phyloP scores from a whole-genome alignment of 2,329 filamentous ascomycete genomes.

The Gyromitra esculenta region DNA sequence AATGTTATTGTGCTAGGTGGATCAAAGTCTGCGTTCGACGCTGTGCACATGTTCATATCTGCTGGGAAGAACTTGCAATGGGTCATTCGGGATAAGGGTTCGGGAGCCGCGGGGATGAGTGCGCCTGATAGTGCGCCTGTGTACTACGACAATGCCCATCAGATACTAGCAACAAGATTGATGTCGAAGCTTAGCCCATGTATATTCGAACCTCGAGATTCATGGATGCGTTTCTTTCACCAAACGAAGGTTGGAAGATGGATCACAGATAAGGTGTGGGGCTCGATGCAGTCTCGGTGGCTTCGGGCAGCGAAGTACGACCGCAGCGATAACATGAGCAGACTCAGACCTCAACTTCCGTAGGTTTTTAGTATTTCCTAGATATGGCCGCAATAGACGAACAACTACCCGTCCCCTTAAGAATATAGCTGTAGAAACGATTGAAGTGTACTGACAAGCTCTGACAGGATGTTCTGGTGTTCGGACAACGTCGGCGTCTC shows the following conservation, averaged over 20 bases:
- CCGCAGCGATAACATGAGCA: conserved; percentile 40
- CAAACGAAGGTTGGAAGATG: conserved; percentile 48
- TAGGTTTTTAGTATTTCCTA: conserved; percentile 20
- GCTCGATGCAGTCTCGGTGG: conserved; percentile 47
- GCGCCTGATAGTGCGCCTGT: conserved; percentile 42
- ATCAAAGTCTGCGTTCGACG: conserved; percentile 73
- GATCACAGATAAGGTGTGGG: conserved; percentile 48
- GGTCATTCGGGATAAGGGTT: conserved; percentile 65
- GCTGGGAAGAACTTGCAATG: conserved; percentile 68
- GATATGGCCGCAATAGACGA: neutral
- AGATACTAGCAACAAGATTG: conserved; percentile 46
- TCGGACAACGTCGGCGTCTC: conserved; percentile 47
- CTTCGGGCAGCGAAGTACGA: conserved; percentile 39
- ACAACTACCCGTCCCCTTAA: neutral
- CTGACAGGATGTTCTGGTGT: conserved; percentile 49
- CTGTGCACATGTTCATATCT: conserved; percentile 70
- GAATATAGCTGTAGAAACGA: neutral
- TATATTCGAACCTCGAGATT: conserved; percentile 44
- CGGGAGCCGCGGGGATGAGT: conserved; percentile 37
- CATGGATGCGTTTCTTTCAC: conserved; percentile 53
- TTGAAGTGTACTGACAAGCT: conserved; percentile 24
- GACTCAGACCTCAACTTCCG: conserved; percentile 42
- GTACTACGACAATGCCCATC: conserved; percentile 47
- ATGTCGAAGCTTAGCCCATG: conserved; percentile 50
- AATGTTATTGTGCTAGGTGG: conserved; percentile 69